Evolutionary conservation across 768 basidiomycete genomes (phyloP), one percentile per base, ranked within the genome.

Genomic region (Collybiopsis confluens): DNA sequence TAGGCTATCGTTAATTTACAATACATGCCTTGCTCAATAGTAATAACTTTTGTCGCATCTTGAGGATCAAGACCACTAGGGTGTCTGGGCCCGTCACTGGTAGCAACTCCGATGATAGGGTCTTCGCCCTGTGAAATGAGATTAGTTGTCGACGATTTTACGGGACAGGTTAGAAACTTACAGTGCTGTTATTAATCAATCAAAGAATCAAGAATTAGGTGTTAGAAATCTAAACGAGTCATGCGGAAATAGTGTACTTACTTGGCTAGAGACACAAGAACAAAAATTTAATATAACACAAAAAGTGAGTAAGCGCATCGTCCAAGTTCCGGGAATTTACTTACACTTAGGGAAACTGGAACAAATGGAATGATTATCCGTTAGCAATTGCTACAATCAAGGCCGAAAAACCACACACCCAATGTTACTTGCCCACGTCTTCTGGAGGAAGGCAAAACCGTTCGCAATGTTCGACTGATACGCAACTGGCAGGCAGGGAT

Each of bases 401-500:
- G 37, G 16, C 9, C 37, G 8, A n/a, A 2, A 15, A 9, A 2
- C n/a, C 35, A 51, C 59, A 26, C n/a, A 57, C 55, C 38, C 51
- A 13, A 33, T 51, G 38, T 53, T 56, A 21, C 59, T 41, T 7
- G 54, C 58, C 60, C 60, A 61, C 40, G 26, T 10, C 24, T 54
- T 45, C 38, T 61, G 60, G 1, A 61, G 16, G 55, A 59, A 58
- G 2, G 33, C 54, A 56, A 61, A 62, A 5, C 61, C 61, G 11
- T 43, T 30, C 10, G 5, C 18, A 13, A 62, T 37, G 45, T 45
- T 47, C 0, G 58, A 59, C 45, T 62, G 61, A 45, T 62, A 62
- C 4, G 61, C 27, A 16, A 59, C 56, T 61, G 46, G 4, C 13
- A 50, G n/a, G n/a, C n/a, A n/a, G n/a, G n/a, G n/a, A n/a, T n/a